Base-by-base conservation (phyloP, 2,329 filamentous ascomycete genomes). In the Fonsecaea pedrosoi region DNA sequence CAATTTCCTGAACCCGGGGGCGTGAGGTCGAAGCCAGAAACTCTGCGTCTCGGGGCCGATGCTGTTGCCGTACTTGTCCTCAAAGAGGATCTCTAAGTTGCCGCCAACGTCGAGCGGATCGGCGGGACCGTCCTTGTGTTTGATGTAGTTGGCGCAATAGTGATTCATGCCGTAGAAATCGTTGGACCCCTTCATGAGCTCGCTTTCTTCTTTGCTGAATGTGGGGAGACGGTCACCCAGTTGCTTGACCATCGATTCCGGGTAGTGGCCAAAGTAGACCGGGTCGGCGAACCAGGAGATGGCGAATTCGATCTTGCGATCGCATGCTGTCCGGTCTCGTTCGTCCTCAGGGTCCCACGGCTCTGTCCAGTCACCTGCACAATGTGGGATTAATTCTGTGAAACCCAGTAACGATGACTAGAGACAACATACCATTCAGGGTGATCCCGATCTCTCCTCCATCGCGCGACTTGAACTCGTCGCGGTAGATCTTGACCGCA, bases 111-210 rank as follows among this genome's bases (percentile, higher is more conserved):
- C 92, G 59, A 90, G 84, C 3, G 82, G 81, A 1, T 86, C 83
- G 6, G 84, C 85, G 7, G 85, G 84, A 3, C 60, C 61, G 12
- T 67, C 62, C 75, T 87, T 87, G 80, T 94, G 89, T 77, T 88
- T 89, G 81, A 96, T 89, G 81, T 91, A 96, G 83, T 95, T 92
- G 75, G 92, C 90, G 59, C 91, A 94, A 83, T 96, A 96, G 83
- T 93, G 90, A 83, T 96, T 96, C 91, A 94, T 94, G 78, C 92
- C 92, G 79, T 96, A 96, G 80, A 96, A 96, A 82, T 96, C 92
- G 78, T 95, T 95, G 76, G 89, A 92, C n/a, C 91, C 92, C 74
- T 90, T 84, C 54, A 96, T 88, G n/a, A 95, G 82, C 1, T 86
- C 86, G 30, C 83, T 78, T 76, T 96, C 92, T 71, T 92, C 90